A percentile compares a stretch with the other conserved stretches of the same genome.
phyloP scores from a whole-genome alignment of 1,139 yeast species.

The Saccharomyces pastorianus region DNA sequence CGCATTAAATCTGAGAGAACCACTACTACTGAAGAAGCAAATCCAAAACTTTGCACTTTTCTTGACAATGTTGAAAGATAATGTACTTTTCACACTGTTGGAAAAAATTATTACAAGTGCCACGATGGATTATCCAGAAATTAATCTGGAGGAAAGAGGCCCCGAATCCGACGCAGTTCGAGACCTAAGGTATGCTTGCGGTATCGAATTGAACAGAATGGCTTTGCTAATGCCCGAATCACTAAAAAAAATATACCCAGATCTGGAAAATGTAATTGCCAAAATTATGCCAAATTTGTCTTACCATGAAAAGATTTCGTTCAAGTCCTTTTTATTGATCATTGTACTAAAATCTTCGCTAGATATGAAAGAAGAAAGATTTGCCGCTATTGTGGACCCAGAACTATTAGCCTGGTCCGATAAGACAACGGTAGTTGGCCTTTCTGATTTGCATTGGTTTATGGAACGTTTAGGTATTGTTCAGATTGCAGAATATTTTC shows the following conservation, averaged over 20 bases:
- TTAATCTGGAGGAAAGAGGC: conserved; percentile 47
- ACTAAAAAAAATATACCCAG: conserved; percentile 68
- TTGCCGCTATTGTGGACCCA: conserved; percentile 84
- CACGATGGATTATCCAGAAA: conserved; percentile 68
- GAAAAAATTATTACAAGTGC: conserved; percentile 86
- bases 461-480: conserved; percentile 96
- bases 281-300: conserved; percentile 66
- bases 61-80: conserved; percentile 82
- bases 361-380: conserved; percentile 61
- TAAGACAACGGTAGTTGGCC: conserved; percentile 80
- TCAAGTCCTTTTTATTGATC: conserved; percentile 82
- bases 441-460: conserved; percentile 88
- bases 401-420: conserved; percentile 90
- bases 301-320: conserved; percentile 88
- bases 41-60: conserved; percentile 93
- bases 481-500: conserved; percentile 83
- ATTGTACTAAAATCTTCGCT: conserved; percentile 82
- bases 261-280: conserved; percentile 73
- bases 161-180: conserved; percentile 75
- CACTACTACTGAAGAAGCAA: conserved; percentile 72
- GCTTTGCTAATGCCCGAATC: conserved; percentile 94
- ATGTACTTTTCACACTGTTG: conserved; percentile 74
- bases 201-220: conserved; percentile 86
- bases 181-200: conserved; percentile 85
- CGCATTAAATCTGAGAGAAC: conserved; percentile 69